Evolutionary conservation across 2,329 filamentous ascomycete species (phyloP), one percentile per base, ranked within the genome.

Genomic region (Lojkania enalia): DNA sequence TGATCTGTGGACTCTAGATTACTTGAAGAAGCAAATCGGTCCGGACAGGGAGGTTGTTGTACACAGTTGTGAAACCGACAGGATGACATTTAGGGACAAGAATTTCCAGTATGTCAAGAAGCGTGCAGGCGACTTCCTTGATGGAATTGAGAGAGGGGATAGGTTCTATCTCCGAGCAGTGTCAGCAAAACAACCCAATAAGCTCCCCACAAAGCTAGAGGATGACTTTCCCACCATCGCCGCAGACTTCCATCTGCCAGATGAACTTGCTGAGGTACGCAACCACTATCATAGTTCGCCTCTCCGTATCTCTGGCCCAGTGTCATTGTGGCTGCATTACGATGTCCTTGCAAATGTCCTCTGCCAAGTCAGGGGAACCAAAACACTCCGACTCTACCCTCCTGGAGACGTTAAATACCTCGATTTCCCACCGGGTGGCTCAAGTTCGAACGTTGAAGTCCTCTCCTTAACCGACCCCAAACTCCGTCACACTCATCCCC

Each of bases 291-390:
- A 95, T 63, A 92, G 86, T 64, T 91, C 88, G 2, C 85, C 90
- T 0, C 71, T 95, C 18, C 80, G 90, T 15, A 84, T 95, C 48
- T 92, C 87, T 3, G 88, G 88, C 1, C 82, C 82, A 1, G 87
- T 92, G 9, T 86, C 84, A 30, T 88, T 96, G 81, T 96, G 91
- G 90, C 76, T 95, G 21, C 89, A 95, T 69, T 95, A 94, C 72
- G 88, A 95, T 70, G 88, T 94, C 13, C 90, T 95, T 79, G 88
- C 89, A 38, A 96, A 95, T 59, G 77, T 95, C 3, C 85, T 94
- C 48, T 90, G 85, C 59, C 90, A 96, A 63, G 78, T 95, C 39
- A 72, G 74, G 27, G 90, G 90, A 3, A 77, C 79, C 1, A 95
- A 94, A 63, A 79, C 80, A 20, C 76, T 95, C 46, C 70, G 89